Percentiles rank a stretch among this genome's conserved stretches.
Conservation (phyloP, 257 asterid species). For the Solanum lycopersicoides region DNA sequence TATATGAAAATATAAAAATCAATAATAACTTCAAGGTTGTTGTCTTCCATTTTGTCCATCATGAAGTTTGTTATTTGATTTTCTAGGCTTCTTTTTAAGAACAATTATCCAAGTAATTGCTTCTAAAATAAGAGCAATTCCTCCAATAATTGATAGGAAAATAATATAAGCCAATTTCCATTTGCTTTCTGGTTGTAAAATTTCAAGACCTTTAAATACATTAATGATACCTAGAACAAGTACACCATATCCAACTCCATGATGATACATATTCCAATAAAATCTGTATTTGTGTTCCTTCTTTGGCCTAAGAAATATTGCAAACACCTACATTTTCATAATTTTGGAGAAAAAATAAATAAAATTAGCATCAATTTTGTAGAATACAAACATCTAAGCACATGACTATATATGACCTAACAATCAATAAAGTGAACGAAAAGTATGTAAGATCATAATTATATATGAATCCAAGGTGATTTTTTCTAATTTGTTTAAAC, state of each 20-base stretch:
- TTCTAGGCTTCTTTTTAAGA: constrained; percentile 32
- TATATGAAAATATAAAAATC: too few relatives aligned
- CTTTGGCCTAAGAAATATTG: constrained; percentile 63
- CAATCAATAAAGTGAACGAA: neutral
- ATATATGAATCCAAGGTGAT: neutral
- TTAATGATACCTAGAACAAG: constrained; percentile 56
- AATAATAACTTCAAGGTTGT: constrained; percentile 7
- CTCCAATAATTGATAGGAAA: constrained; percentile 42
- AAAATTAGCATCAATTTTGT: neutral
- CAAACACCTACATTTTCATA: constrained; percentile 33
- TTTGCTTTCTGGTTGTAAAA: constrained; percentile 43
- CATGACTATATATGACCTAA: neutral
- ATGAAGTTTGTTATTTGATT: constrained; percentile 39
- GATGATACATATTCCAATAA: constrained; percentile 87
- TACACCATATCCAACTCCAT: constrained; percentile 57
- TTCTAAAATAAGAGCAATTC: constrained; percentile 40
- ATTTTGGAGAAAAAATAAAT: neutral
- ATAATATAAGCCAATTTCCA: constrained; percentile 60
- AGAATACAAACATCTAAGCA: neutral
- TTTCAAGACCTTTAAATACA: constrained; percentile 68
- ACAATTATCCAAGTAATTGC: constrained; percentile 59
- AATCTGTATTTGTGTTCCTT: constrained; percentile 69
- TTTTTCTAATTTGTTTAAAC: too few relatives aligned
- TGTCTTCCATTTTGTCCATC: constrained; percentile 36
- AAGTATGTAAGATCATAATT: neutral